Evolutionary conservation across 331 rosid species (phyloP), one percentile per base, ranked within the genome.

Genomic region (Telfairia occidentalis): DNA sequence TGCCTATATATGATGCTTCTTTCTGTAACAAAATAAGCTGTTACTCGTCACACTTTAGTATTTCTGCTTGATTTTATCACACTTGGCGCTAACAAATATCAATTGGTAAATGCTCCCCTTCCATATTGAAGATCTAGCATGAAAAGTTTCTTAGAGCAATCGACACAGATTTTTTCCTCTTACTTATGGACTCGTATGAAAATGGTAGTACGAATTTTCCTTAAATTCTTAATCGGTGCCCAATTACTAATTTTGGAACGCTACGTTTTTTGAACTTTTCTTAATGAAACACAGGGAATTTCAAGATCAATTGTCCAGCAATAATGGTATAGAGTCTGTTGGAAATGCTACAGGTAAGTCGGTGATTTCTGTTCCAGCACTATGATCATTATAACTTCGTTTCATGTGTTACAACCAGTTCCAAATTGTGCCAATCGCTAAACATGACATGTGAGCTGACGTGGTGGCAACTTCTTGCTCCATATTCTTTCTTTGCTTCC

Each of bases 261-360:
- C 52, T 19, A 50, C 13, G 15, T n/a, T 72, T 52, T 29, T 72
- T 72, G 30, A 45, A 7, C 37, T 23, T 37, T 16, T 75, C 7
- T 81, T 55, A n/a, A 78, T 29, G 77, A 58, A 76, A 65, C 9
- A 76, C 90, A 93, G 97, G 89, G 83, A 85, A 71, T 88, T 87
- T 78, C 97, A 85, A 29, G 85, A 83, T 73, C 55, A 76, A 48
- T 23, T 79, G 55, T 76, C 82, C 70, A 63, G 70, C 26, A 71
- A 79, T 65, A 28, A 67, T 63, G 78, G 74, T 53, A 74, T 76
- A 3, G 85, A 76, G 60, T 61, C 52, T 64, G 49, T 54, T 78
- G 76, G 71, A 64, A n/a, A 55, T 67, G 79, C 76, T 32, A 76
- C 84, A 63, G 81, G 83, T 76, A 61, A 53, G 23, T 77, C 84